A percentile compares a stretch with the other conserved stretches of the same genome.
These are phyloP conservation scores for Fusarium papillatum DNA, from an alignment of 2,329 filamentous ascomycete species.

Conservation along the genomic window DNA sequence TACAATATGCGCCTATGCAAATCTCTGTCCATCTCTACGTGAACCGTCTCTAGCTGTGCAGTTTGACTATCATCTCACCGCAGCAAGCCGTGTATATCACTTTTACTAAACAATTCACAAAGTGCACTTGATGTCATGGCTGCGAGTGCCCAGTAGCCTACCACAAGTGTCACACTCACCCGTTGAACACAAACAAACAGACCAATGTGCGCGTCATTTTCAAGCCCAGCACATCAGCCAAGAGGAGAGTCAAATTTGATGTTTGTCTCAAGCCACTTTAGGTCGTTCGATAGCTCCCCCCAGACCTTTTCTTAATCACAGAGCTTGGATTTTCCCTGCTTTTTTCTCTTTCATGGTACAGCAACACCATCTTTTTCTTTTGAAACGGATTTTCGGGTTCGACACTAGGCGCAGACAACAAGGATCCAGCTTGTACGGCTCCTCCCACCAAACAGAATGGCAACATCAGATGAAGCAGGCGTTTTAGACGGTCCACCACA, in stretches of 20 bases:
- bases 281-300: neutral
- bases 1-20: neutral
- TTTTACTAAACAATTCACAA: neutral
- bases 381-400: neutral
- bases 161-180: neutral
- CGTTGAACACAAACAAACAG: neutral
- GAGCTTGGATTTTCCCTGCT: neutral
- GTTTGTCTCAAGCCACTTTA: neutral
- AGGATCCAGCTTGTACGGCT: neutral
- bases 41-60: neutral
- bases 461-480: neutral
- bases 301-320: neutral
- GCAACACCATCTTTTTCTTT: neutral
- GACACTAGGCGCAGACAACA: neutral
- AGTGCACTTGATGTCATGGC: neutral
- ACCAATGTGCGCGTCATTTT: neutral
- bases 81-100: neutral
- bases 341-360: neutral
- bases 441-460: neutral
- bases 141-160: neutral
- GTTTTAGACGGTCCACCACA: neutral
- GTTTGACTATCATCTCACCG: neutral
- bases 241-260: neutral
- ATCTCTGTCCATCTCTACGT: neutral
- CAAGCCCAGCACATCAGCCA: constrained; percentile 1